phyloP scores from a whole-genome alignment of 2,329 filamentous ascomycete genomes.

The Fusarium begoniae region DNA sequence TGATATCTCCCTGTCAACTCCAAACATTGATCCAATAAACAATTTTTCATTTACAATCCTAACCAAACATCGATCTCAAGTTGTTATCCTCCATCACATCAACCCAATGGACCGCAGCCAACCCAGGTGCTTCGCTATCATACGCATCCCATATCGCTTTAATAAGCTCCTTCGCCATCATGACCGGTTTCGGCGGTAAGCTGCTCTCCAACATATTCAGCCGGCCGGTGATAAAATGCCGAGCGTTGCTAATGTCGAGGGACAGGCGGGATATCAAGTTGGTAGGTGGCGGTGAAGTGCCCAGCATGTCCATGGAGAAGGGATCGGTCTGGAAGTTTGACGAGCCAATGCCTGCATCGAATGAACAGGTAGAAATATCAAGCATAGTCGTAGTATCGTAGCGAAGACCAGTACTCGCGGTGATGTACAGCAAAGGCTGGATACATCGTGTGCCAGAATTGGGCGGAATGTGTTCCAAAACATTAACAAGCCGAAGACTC shows the following conservation, averaged over 20 bases:
- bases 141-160: slow-evolving; percentile 54
- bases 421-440: slow-evolving; percentile 51
- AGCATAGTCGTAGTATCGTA: slow-evolving; percentile 33
- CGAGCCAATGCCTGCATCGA: slow-evolving; percentile 7
- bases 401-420: slow-evolving; percentile 48
- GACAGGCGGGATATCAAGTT: slow-evolving; percentile 41
- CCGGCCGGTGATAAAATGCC: slow-evolving; percentile 51
- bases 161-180: slow-evolving; percentile 53
- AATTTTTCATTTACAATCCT: background rate
- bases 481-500: slow-evolving; percentile 45
- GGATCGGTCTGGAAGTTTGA: slow-evolving; percentile 4
- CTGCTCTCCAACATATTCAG: slow-evolving; percentile 51
- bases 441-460: slow-evolving; percentile 50
- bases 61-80: slow-evolving; percentile 48
- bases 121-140: slow-evolving; percentile 47
- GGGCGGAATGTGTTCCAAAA: slow-evolving; percentile 48
- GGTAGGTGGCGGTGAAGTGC: slow-evolving; percentile 7
- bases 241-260: slow-evolving; percentile 50
- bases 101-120: slow-evolving; percentile 52
- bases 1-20: background rate
- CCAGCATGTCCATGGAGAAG: slow-evolving; percentile 23
- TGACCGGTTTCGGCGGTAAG: slow-evolving; percentile 53
- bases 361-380: slow-evolving; percentile 26
- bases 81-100: slow-evolving; percentile 53
- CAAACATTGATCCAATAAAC: slow-evolving; percentile 31